phyloP scores from a whole-genome alignment of 1,284 basidiomycete genomes.

The Ganoderma meredithae region DNA sequence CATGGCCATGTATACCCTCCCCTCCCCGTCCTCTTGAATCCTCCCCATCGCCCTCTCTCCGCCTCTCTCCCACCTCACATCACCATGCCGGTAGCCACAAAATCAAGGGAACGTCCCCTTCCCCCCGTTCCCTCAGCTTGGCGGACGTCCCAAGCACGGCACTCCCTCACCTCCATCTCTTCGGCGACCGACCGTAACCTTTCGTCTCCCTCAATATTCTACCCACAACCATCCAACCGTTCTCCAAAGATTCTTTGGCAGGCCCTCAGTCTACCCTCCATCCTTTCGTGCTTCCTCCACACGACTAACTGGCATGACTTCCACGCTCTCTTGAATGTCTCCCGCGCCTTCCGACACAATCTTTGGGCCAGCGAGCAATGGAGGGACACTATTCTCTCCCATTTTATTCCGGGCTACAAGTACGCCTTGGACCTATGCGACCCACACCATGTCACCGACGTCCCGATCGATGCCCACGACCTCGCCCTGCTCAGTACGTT shows the following conservation, averaged over 20 bases:
- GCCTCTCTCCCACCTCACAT: background rate
- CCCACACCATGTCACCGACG: constrained; percentile 48
- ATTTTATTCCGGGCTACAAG: constrained; percentile 65
- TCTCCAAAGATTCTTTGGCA: constrained; percentile 22
- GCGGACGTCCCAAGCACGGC: background rate
- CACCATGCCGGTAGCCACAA: constrained; percentile 28
- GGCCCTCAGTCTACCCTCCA: constrained; percentile 46
- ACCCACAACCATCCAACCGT: constrained; percentile 22
- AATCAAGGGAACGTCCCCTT: constrained; percentile 24
- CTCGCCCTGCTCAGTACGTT: constrained; percentile 68
- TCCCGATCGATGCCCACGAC: constrained; percentile 63
- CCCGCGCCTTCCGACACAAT: constrained; percentile 49
- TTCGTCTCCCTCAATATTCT: constrained; percentile 6
- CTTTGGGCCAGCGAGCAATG: constrained; percentile 51
- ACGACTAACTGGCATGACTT: constrained; percentile 61
- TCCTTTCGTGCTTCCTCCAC: constrained; percentile 53
- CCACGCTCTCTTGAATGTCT: constrained; percentile 58
- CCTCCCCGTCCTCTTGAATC: constrained; percentile 9
- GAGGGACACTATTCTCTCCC: constrained; percentile 61
- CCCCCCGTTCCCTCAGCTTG: constrained; percentile 29
- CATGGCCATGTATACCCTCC: constrained; percentile 13
- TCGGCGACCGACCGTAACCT: background rate
- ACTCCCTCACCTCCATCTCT: constrained; percentile 4
- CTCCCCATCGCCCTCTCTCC: constrained; percentile 5
- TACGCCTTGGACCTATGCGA: constrained; percentile 52